A percentile compares a stretch with the other conserved stretches of the same genome.
phyloP scores from a whole-genome alignment of 2,329 filamentous ascomycete species.

The Alternaria solani region DNA sequence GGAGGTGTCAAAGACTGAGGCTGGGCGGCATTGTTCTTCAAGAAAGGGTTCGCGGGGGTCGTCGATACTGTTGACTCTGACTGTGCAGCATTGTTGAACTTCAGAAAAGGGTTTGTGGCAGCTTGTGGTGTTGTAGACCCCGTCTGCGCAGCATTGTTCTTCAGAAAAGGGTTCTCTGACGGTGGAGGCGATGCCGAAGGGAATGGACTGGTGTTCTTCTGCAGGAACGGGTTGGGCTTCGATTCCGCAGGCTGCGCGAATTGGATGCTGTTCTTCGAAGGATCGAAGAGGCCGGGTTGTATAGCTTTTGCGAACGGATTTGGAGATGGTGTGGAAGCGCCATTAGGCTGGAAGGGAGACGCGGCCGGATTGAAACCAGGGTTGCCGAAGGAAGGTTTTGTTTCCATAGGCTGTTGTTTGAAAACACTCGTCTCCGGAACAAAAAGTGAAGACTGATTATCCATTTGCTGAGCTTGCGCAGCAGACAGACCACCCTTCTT shows the following conservation, averaged over 20 bases:
- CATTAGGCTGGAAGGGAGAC: constrained; percentile 27
- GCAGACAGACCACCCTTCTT: constrained; percentile 59
- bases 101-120: constrained; percentile 18
- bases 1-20: not conserved
- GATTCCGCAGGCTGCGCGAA: constrained; percentile 28
- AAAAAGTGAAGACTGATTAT: constrained; percentile 51
- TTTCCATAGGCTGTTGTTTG: constrained; percentile 10
- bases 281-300: constrained; percentile 42
- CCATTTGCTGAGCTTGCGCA: constrained; percentile 25
- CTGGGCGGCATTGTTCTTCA: not conserved
- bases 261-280: constrained; percentile 35
- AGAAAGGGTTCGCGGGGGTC: constrained; percentile 8
- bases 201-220: not conserved
- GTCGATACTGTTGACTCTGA: not conserved
- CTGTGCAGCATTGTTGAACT: not conserved
- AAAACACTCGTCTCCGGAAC: constrained; percentile 45
- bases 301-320: constrained; percentile 27
- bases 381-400: not conserved
- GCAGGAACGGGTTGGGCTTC: constrained; percentile 21
- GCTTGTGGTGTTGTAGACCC: constrained; percentile 1
- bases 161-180: constrained; percentile 17
- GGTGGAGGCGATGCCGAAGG: constrained; percentile 1
- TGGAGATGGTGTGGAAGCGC: constrained; percentile 4
- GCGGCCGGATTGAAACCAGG: constrained; percentile 26
- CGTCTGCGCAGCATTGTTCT: not conserved